Evolutionary conservation across 345 rosid genomes (phyloP), one percentile per base, ranked within the genome.

Genomic region (Populus nigra): DNA sequence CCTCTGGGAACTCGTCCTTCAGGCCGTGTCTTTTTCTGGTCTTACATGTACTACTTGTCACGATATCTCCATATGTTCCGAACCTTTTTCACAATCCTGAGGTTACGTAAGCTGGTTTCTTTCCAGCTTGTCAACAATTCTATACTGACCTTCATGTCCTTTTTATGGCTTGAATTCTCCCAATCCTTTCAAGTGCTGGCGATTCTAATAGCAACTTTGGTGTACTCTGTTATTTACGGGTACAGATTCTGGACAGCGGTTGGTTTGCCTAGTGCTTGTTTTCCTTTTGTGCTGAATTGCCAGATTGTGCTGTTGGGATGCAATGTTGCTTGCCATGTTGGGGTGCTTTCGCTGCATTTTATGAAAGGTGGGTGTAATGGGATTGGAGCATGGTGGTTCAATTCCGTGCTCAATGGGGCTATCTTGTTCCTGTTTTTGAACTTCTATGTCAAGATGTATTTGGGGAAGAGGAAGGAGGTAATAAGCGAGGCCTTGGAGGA

Each of bases 11-110:
- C 94, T 22, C 91, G 97, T 3, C 95, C 97, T 3, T 93, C 98
- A 0, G 98, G 97, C 16, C 97, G 98, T 5, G 98, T 94, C 73
- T 94, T 94, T 86, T 94, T 94, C 87, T 94, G 98, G 98, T 94
- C 98, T 0, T 94, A 94, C 82, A 80, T 84, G 17, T 94, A 91
- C 79, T 94, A 94, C 83, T 91, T 94, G 57, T 87, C 94, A 0
- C 89, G 98, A 5, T 91, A 87, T 86, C 83, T 94, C 81, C 97
- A 91, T 84, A 91, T 94, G 95, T 39, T 83, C 68, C 91, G 95
- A 0, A 92, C 96, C 1, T 73, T 93, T 69, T 83, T 93, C 80
- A 63, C 90, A 35, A 84, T 95, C 23, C 80, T 91, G 11, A 76
- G 84, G 35, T 83, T 74, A 23, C 89, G 97, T 11, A 88, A 80